These are phyloP conservation scores for Psilocybe cubensis DNA, from an alignment of 768 basidiomycete species.

Conservation along the genomic window DNA sequence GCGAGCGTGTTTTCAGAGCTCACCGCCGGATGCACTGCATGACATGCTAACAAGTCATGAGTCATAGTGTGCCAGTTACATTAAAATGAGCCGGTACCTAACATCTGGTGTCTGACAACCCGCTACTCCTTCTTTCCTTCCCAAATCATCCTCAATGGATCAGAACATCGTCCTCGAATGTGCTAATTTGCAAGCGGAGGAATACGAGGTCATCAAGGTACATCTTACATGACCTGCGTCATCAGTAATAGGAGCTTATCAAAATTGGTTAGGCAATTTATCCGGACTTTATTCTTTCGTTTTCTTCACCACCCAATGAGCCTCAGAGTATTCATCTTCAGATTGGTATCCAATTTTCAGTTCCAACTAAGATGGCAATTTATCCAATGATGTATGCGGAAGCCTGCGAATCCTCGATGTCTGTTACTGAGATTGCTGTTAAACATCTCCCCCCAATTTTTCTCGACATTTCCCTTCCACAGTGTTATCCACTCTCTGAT, in stretches of 20 bases:
- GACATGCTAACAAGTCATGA: too few relatives aligned
- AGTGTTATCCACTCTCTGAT: constrained; percentile 52
- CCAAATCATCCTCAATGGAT: too few relatives aligned
- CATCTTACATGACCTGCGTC: neutral
- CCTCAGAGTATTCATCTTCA: constrained; percentile 1
- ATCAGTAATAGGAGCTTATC: neutral
- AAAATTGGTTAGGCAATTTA: constrained; percentile 3
- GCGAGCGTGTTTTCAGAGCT: too few relatives aligned
- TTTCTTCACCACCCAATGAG: neutral
- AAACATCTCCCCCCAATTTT: constrained; percentile 63
- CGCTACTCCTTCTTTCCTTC: too few relatives aligned
- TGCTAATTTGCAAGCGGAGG: neutral
- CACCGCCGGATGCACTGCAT: too few relatives aligned
- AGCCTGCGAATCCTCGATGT: neutral
- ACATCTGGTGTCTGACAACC: too few relatives aligned
- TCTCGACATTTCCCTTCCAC: constrained; percentile 53
- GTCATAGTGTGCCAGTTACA: too few relatives aligned
- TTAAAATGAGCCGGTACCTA: too few relatives aligned
- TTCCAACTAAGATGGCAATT: constrained; percentile 3
- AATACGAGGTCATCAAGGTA: neutral
- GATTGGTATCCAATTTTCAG: constrained; percentile 6
- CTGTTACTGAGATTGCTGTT: constrained; percentile 26
- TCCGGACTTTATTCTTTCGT: constrained; percentile 7
- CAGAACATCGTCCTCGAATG: neutral
- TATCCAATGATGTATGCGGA: too few relatives aligned